phyloP scores from a whole-genome alignment of 306 rosid species.

The Dalbergia oliveri region DNA sequence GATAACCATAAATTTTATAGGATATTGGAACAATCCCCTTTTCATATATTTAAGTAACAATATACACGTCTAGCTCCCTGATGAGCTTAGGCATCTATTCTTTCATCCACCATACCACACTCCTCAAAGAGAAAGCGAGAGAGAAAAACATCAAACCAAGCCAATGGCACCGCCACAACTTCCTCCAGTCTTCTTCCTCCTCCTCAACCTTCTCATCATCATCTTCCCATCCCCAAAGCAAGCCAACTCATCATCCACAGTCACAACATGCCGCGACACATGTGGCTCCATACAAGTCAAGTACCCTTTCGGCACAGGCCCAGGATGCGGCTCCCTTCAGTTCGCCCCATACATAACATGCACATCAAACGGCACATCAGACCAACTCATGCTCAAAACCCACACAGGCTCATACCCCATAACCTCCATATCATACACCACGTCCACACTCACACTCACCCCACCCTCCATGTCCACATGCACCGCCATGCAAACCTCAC shows the following conservation, averaged over 20 bases:
- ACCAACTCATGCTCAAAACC: constrained; percentile 61
- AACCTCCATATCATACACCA: constrained; percentile 63
- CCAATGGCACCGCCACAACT: constrained; percentile 35
- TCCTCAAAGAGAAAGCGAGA: neutral
- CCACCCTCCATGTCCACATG: constrained; percentile 74
- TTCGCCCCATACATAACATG: constrained; percentile 67
- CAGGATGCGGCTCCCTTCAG: constrained; percentile 71
- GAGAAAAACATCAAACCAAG: neutral
- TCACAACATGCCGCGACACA: constrained; percentile 54
- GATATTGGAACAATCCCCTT: no score
- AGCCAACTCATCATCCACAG: constrained; percentile 2
- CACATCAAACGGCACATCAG: constrained; percentile 11
- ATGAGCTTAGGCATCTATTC: neutral
- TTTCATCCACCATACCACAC: neutral
- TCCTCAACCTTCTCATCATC: constrained; percentile 23
- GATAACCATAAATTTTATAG: no score
- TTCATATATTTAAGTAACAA: no score
- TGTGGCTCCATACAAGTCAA: constrained; percentile 63
- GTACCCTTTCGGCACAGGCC: constrained; percentile 73
- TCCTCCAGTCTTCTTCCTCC: neutral
- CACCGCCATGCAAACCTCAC: constrained; percentile 58
- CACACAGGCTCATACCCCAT: constrained; percentile 71
- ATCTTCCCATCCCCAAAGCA: neutral
- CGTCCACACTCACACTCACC: constrained; percentile 60
- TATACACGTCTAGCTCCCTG: no score